These are phyloP conservation scores for Closterium sp. DNA, from an alignment of 139 green algal species.

Conservation along the genomic window DNA sequence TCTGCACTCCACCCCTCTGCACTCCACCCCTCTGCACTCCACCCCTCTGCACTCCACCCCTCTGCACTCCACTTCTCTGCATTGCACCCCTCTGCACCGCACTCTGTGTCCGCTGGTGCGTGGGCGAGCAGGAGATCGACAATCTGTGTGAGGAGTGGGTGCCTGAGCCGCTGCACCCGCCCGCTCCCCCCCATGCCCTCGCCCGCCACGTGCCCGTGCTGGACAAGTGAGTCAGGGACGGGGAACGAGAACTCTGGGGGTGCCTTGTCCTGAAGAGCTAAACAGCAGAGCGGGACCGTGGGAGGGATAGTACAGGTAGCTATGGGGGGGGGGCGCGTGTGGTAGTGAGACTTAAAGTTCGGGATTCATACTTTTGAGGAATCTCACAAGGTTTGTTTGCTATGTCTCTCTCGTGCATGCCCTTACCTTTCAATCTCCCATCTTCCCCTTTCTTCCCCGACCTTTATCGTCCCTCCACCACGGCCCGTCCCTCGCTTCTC, in stretches of 20 bases:
- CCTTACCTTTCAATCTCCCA: not conserved
- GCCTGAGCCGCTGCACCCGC: slow-evolving; percentile 44
- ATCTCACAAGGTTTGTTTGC: too few species aligned
- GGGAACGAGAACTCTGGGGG: not conserved
- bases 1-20: too few species aligned
- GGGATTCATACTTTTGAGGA: too few species aligned
- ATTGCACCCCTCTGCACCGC: too few species aligned
- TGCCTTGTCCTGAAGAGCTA: not conserved
- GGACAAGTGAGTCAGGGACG: slow-evolving; percentile 19
- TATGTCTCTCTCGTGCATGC: too few species aligned
- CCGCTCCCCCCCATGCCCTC: not conserved
- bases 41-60: too few species aligned
- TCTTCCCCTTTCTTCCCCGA: not conserved
- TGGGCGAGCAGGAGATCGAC: slow-evolving; percentile 43
- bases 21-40: too few species aligned
- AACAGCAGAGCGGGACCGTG: too few species aligned
- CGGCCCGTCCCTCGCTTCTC: not conserved
- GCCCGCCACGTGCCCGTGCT: slow-evolving; percentile 20
- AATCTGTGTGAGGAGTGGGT: slow-evolving; percentile 43
- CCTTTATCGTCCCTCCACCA: not conserved
- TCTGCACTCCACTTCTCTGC: too few species aligned
- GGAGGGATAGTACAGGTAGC: not conserved
- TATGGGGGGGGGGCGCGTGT: not conserved
- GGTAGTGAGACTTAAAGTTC: too few species aligned
- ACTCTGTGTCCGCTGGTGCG: not conserved